These are phyloP conservation scores for Eucalyptus albens DNA, from an alignment of 345 rosid species.

Conservation along the genomic window DNA sequence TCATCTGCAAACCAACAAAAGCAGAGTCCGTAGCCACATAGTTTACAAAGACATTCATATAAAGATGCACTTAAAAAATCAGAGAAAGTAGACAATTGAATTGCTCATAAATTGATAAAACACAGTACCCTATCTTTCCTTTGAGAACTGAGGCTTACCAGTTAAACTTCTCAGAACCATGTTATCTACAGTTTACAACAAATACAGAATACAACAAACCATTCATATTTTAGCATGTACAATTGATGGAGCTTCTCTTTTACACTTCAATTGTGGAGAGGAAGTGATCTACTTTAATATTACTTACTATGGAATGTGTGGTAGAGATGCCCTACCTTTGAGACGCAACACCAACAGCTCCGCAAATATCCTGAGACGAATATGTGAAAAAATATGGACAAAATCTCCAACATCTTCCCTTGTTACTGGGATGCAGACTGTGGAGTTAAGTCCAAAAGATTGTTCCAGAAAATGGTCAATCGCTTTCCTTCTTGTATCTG, in stretches of 20 bases:
- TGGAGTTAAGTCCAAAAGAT: conserved; percentile 36
- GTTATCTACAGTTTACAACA: not conserved
- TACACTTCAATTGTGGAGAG: not conserved
- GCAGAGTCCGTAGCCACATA: not conserved
- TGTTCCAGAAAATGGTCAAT: conserved; percentile 44
- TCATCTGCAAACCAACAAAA: conserved; percentile 12
- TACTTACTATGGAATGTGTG: not conserved
- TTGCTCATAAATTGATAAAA: not conserved
- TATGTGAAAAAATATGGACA: conserved; percentile 70
- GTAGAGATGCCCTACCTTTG: conserved; percentile 27
- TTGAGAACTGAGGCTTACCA: not conserved
- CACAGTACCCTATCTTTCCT: not conserved
- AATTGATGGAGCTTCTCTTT: not conserved
- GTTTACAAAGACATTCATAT: not conserved
- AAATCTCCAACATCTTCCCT: conserved; percentile 84
- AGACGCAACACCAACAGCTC: conserved; percentile 52
- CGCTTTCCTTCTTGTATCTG: conserved; percentile 37
- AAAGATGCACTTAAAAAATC: not conserved
- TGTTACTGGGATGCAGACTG: conserved; percentile 20
- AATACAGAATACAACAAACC: not conserved
- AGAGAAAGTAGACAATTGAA: not conserved
- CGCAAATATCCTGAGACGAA: conserved; percentile 65
- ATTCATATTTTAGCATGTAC: not conserved
- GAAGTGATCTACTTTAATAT: not conserved
- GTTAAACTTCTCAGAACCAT: not conserved